Percentiles rank a stretch among this genome's conserved stretches.
These are phyloP conservation scores for Botrytis byssoidea DNA, from an alignment of 2,329 filamentous ascomycete genomes.

Conservation along the genomic window DNA sequence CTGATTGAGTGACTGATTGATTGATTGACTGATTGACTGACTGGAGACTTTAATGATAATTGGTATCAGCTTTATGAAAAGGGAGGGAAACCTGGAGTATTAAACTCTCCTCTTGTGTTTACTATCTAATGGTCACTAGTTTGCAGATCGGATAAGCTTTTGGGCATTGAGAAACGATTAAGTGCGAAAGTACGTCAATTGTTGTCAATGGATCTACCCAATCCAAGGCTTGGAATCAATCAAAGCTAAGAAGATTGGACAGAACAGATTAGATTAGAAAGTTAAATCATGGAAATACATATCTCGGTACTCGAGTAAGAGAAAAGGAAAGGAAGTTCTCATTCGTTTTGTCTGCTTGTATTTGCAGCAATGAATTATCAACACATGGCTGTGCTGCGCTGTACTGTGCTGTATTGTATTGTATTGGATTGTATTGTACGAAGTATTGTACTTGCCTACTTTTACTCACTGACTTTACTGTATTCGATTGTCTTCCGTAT, in stretches of 20 bases:
- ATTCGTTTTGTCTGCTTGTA: background rate
- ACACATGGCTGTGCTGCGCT: background rate
- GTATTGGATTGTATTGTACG: too few relatives aligned
- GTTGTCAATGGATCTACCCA: constrained; percentile 6
- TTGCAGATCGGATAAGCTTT: constrained; percentile 13
- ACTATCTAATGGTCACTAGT: background rate
- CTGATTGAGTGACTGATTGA: background rate
- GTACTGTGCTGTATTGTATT: background rate
- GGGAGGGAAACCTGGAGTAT: background rate
- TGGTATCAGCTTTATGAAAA: background rate
- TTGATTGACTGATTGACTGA: background rate
- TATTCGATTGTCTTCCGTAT: background rate
- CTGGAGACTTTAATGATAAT: background rate
- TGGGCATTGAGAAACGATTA: background rate
- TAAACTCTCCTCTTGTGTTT: background rate
- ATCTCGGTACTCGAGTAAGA: background rate
- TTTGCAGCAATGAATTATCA: constrained; percentile 1
- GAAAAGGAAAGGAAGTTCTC: background rate
- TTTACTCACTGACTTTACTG: background rate
- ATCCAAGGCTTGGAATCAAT: background rate
- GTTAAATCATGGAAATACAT: background rate
- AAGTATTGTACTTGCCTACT: too few relatives aligned
- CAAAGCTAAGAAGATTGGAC: background rate
- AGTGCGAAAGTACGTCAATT: constrained; percentile 7
- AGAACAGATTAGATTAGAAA: background rate